phyloP scores from a whole-genome alignment of 2,329 filamentous ascomycete species.

The Aphanoascus verrucosus region DNA sequence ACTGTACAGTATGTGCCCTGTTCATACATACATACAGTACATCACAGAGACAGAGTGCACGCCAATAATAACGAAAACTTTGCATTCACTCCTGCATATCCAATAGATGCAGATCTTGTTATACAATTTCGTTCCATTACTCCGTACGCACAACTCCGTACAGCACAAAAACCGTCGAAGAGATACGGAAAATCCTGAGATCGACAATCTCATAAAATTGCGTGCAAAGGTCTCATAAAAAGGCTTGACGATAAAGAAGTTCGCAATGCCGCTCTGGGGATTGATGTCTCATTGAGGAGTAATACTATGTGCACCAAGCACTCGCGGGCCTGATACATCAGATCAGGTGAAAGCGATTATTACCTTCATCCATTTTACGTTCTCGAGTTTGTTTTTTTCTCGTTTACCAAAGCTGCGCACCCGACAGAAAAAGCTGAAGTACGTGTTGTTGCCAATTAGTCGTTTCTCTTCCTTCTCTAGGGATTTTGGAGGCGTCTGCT shows the following conservation, averaged over 20 bases:
- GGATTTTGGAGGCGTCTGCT: no score
- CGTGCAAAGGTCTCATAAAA: neutral
- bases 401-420: no score
- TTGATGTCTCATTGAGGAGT: no score
- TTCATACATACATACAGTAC: neutral
- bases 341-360: neutral
- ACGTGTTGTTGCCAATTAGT: no score
- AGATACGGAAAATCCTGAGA: neutral
- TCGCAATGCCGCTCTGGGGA: neutral
- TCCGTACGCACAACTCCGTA: no score
- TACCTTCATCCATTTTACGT: neutral
- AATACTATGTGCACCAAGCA: no score
- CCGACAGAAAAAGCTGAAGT: no score
- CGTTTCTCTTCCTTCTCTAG: no score
- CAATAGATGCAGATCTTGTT: conserved; percentile 10
- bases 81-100: conserved; percentile 7
- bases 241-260: neutral
- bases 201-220: neutral
- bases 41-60: neutral
- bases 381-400: no score
- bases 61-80: neutral
- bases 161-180: neutral
- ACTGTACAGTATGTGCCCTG: neutral
- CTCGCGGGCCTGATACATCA: neutral
- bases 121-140: neutral